Percentiles rank a stretch among this genome's conserved stretches.
These are phyloP conservation scores for Acacia melanoxylon DNA, from an alignment of 306 rosid genomes.

Conservation along the genomic window DNA sequence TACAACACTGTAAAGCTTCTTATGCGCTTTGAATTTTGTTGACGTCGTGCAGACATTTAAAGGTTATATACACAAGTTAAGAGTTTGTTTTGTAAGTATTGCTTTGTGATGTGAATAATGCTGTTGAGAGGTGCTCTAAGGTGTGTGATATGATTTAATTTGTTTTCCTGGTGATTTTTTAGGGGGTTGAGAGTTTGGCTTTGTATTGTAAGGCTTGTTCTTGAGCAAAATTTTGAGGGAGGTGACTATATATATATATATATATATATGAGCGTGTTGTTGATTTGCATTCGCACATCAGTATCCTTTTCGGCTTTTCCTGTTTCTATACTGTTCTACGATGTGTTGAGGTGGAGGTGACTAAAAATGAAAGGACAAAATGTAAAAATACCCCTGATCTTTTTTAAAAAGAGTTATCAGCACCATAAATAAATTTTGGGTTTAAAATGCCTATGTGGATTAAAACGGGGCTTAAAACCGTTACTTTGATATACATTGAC, in stretches of 20 bases:
- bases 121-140: conserved; percentile 6
- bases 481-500: no score
- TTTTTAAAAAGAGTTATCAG: no score
- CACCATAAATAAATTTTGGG: no score
- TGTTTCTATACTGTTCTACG: neutral
- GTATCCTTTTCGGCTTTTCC: neutral
- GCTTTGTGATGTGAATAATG: conserved; percentile 21
- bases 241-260: no score
- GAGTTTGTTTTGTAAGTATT: conserved; percentile 32
- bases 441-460: no score
- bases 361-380: no score
- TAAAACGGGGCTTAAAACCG: no score
- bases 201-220: neutral
- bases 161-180: conserved; percentile 11
- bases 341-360: neutral
- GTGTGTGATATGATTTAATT: conserved; percentile 24
- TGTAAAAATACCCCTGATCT: no score
- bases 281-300: neutral
- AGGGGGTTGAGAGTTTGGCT: neutral
- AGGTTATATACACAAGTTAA: conserved; percentile 7
- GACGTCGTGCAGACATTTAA: conserved; percentile 41
- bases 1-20: conserved; percentile 85
- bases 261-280: neutral
- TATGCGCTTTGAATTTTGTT: conserved; percentile 73
- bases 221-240: neutral